Percentiles rank a stretch among this genome's conserved stretches.
Conservation (phyloP, 768 basidiomycete species). For the Hortiboletus flavorubellus region DNA sequence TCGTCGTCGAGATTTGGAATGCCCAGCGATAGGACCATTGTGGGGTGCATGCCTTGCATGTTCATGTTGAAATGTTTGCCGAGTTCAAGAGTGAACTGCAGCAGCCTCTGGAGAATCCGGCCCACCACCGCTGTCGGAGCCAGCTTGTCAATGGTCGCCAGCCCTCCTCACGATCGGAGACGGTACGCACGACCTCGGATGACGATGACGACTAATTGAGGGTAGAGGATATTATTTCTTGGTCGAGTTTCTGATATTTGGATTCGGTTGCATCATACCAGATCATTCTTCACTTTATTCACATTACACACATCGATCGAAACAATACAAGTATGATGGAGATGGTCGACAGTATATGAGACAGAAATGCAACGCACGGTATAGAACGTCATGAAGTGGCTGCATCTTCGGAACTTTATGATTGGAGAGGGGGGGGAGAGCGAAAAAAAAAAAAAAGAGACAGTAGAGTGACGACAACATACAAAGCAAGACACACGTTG, state of each 20-base stretch:
- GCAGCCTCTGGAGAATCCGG: constrained; percentile 27
- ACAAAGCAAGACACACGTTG: not conserved
- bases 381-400: too few species aligned
- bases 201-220: constrained; percentile 11
- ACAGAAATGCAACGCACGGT: too few species aligned
- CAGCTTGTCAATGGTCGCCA: constrained; percentile 12
- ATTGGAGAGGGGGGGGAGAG: too few species aligned
- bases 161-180: constrained; percentile 18
- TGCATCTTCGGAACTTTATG: too few species aligned
- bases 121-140: constrained; percentile 20
- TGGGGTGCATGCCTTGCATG: constrained; percentile 53
- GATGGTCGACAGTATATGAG: too few species aligned
- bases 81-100: constrained; percentile 51
- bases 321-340: too few species aligned
- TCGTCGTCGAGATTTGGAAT: constrained; percentile 62
- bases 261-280: constrained; percentile 8
- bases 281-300: constrained; percentile 30
- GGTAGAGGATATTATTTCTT: not conserved
- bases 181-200: constrained; percentile 8
- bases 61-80: constrained; percentile 54
- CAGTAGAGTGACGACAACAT: too few species aligned
- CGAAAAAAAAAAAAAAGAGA: too few species aligned
- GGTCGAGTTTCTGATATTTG: not conserved
- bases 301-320: not conserved
- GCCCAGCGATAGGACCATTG: constrained; percentile 47